These are phyloP conservation scores for Diaporthe amygdali DNA, from an alignment of 2,329 filamentous ascomycete genomes.

Conservation along the genomic window DNA sequence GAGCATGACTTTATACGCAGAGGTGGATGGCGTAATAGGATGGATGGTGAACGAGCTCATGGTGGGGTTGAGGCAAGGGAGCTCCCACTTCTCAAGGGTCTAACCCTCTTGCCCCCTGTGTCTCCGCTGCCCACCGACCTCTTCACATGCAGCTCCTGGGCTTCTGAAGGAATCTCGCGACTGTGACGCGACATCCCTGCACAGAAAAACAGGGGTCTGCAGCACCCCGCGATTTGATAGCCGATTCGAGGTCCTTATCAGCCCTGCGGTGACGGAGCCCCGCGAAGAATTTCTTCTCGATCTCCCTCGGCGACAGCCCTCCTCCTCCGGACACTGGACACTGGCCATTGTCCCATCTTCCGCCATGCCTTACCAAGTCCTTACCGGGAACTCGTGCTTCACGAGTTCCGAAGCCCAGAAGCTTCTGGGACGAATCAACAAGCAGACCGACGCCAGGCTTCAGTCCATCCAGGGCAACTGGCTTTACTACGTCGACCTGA, in stretches of 20 bases:
- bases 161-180: not conserved
- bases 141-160: not conserved
- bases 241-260: conserved; percentile 21
- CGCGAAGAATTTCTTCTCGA: conserved; percentile 22
- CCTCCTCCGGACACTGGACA: not conserved
- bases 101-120: not conserved
- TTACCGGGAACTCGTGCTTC: conserved; percentile 25
- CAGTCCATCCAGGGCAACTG: conserved; percentile 57
- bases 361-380: conserved; percentile 24
- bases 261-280: conserved; percentile 11
- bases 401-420: conserved; percentile 25
- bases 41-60: not conserved
- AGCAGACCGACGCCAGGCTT: conserved; percentile 41
- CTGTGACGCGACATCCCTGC: conserved; percentile 17
- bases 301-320: conserved; percentile 13
- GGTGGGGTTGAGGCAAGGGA: not conserved
- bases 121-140: too few species aligned
- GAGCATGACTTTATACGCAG: conserved; percentile 15
- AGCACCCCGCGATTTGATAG: conserved; percentile 25
- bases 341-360: conserved; percentile 8
- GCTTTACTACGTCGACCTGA: conserved; percentile 72
- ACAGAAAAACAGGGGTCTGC: not conserved
- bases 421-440: conserved; percentile 28
- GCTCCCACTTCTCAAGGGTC: not conserved
- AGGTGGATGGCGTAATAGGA: conserved; percentile 8